A percentile compares a stretch with the other conserved stretches of the same genome.
Evolutionary conservation across 2,329 filamentous ascomycete species (phyloP).

Genomic region (Hansfordia pulvinata): DNA sequence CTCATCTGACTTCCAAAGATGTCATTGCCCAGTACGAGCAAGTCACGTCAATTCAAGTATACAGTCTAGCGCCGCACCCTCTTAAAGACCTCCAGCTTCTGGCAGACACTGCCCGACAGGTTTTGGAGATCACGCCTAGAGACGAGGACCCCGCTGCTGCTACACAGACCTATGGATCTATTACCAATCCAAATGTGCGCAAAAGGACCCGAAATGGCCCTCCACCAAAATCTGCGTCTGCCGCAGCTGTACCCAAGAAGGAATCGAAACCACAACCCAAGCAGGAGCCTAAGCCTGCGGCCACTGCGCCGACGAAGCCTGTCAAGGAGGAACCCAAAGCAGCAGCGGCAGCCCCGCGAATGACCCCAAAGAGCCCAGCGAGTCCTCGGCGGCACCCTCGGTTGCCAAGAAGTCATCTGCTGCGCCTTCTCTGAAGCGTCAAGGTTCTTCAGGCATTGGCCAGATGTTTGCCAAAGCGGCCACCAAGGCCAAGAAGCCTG

Average conservation of each 20-base stretch:
- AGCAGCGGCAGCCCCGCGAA: constrained; percentile 12
- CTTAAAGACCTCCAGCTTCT: constrained; percentile 60
- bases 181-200: constrained; percentile 57
- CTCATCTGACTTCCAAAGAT: constrained; percentile 27
- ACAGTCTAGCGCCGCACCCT: constrained; percentile 63
- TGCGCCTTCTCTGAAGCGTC: constrained; percentile 34
- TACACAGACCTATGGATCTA: constrained; percentile 55
- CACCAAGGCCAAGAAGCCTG: constrained; percentile 16
- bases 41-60: constrained; percentile 73
- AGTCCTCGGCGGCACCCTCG: constrained; percentile 16
- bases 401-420: constrained; percentile 24
- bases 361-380: constrained; percentile 11
- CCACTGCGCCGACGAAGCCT: constrained; percentile 3
- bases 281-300: constrained; percentile 21
- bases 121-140: constrained; percentile 38
- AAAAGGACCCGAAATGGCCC: constrained; percentile 28
- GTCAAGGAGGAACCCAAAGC: constrained; percentile 23
- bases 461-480: constrained; percentile 20
- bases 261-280: constrained; percentile 12
- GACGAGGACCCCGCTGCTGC: constrained; percentile 45
- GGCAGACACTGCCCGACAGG: constrained; percentile 53
- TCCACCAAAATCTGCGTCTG: constrained; percentile 9
- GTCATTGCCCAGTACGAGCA: constrained; percentile 54
- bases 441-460: constrained; percentile 17
- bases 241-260: constrained; percentile 11